Evolutionary conservation across 139 green algal species (phyloP).

Genomic region (Axilococcus clingmanii): DNA sequence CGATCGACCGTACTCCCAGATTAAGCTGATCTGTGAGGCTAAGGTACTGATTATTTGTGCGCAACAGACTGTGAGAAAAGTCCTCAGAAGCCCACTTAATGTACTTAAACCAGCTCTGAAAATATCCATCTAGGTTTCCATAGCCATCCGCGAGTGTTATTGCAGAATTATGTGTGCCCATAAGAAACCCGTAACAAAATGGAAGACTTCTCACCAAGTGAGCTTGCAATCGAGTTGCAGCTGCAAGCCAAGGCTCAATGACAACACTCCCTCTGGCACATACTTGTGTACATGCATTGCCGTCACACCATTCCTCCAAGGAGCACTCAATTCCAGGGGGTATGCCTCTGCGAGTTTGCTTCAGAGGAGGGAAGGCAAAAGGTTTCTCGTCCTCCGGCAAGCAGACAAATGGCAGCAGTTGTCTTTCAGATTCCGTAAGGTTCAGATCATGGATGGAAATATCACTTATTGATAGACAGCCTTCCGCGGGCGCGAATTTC

Average conservation of each 20-base stretch:
- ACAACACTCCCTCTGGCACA: slow-evolving; percentile 45
- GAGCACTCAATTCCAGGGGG: slow-evolving; percentile 30
- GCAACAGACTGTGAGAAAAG: slow-evolving; percentile 16
- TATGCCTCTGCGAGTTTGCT: slow-evolving; percentile 15
- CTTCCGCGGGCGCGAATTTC: background rate
- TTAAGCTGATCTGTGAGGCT: slow-evolving; percentile 66
- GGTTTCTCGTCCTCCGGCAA: no score
- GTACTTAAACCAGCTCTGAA: slow-evolving; percentile 43
- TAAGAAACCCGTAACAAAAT: slow-evolving; percentile 35
- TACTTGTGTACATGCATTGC: slow-evolving; percentile 36
- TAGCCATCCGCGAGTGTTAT: slow-evolving; percentile 70
- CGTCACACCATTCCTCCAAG: slow-evolving; percentile 19
- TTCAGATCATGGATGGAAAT: slow-evolving; percentile 5
- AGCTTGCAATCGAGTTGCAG: slow-evolving; percentile 32
- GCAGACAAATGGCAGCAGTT: slow-evolving; percentile 25
- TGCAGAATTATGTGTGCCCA: slow-evolving; percentile 65
- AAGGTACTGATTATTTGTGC: slow-evolving; percentile 65
- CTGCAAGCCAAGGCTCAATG: slow-evolving; percentile 40
- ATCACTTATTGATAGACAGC: background rate
- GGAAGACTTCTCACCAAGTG: slow-evolving; percentile 29
- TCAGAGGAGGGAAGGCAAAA: no score
- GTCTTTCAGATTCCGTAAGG: slow-evolving; percentile 15
- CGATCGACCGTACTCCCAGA: slow-evolving; percentile 55
- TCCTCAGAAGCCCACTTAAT: slow-evolving; percentile 26
- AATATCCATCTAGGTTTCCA: slow-evolving; percentile 53